Evolutionary conservation across 768 basidiomycete species (phyloP).

Genomic region (Sarcodon aspratus): DNA sequence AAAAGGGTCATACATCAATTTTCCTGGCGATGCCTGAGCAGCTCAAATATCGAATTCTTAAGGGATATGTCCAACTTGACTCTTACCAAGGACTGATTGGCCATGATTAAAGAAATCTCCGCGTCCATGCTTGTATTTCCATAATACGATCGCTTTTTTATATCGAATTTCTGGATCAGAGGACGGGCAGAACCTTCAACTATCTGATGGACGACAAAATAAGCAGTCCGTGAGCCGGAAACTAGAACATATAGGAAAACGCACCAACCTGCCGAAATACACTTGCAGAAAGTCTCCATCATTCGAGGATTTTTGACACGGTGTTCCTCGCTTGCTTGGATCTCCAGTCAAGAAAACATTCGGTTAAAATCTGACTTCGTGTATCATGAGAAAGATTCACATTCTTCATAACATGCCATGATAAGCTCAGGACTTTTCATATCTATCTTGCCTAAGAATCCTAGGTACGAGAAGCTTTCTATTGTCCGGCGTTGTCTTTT

Average conservation of each 20-base stretch:
- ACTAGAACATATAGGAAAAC: conserved; percentile 13
- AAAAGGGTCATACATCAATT: conserved; percentile 92
- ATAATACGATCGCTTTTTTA: conserved; percentile 84
- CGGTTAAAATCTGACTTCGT: background rate
- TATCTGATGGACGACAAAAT: conserved; percentile 24
- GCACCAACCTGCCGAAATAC: conserved; percentile 84
- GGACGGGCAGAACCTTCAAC: conserved; percentile 56
- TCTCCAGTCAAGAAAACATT: too few species aligned
- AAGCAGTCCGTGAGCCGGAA: too few species aligned
- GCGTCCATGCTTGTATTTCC: conserved; percentile 99
- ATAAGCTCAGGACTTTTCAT: conserved; percentile 70
- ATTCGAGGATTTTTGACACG: conserved; percentile 13
- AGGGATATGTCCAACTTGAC: background rate
- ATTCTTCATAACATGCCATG: conserved; percentile 78
- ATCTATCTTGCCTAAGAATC: conserved; percentile 67
- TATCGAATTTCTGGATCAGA: conserved; percentile 62
- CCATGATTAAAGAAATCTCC: conserved; percentile 92
- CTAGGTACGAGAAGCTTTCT: conserved; percentile 81
- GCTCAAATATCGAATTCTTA: background rate
- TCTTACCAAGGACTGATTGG: conserved; percentile 81
- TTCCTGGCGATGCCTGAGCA: conserved; percentile 72
- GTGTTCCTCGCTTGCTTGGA: too few species aligned
- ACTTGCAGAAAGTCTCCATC: conserved; percentile 61
- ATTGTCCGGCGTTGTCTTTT: conserved; percentile 54
- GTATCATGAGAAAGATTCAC: conserved; percentile 29